Conservation (phyloP, 2,329 filamentous ascomycete species). For the Calonectria pauciramosa region DNA sequence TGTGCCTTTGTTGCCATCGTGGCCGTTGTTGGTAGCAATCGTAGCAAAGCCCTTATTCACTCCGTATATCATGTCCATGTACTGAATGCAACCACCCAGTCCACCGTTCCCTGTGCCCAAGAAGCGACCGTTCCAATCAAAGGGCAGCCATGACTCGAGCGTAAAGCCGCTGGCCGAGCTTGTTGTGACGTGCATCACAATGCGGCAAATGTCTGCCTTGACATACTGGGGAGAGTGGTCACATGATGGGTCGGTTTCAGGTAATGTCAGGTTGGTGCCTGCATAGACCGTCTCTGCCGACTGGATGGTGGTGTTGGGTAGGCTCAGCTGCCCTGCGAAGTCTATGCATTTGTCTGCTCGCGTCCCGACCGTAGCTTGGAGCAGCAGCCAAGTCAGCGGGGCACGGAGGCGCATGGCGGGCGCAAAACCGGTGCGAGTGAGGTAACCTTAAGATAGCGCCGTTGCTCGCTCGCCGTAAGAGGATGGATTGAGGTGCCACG, state of each 20-base stretch:
- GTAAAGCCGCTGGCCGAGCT: constrained; percentile 55
- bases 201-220: background rate
- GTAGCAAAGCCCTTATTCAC: constrained; percentile 59
- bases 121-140: constrained; percentile 58
- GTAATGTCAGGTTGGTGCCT: background rate
- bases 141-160: constrained; percentile 63
- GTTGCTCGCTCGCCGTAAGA: background rate
- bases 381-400: background rate
- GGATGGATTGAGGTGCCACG: background rate
- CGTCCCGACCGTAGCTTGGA: background rate
- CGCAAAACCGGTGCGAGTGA: background rate
- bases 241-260: background rate
- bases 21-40: constrained; percentile 65
- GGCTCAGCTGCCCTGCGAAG: background rate
- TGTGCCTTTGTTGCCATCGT: constrained; percentile 57
- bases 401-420: background rate
- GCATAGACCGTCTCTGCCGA: background rate
- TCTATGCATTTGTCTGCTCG: background rate
- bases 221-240: background rate
- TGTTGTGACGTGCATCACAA: background rate
- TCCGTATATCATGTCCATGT: constrained; percentile 61
- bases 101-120: constrained; percentile 64
- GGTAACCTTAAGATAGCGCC: too few relatives aligned
- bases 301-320: background rate
- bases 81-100: constrained; percentile 62